These are phyloP conservation scores for Solanum chacoense DNA, from an alignment of 305 asterid species.

Conservation along the genomic window DNA sequence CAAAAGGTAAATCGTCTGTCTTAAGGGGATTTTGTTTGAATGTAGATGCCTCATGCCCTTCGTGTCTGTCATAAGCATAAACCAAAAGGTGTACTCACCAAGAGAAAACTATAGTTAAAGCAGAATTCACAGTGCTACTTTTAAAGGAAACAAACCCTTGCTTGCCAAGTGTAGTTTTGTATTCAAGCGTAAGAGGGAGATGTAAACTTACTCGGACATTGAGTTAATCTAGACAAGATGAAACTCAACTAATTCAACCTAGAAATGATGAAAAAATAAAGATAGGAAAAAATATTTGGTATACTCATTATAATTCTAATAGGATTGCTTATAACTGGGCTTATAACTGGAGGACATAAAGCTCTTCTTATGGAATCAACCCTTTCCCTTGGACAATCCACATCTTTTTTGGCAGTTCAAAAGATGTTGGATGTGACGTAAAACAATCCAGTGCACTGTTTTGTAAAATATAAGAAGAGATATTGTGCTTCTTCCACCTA, in stretches of 20 bases:
- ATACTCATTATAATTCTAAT: neutral
- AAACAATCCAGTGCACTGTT: neutral
- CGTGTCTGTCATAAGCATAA: conserved; percentile 35
- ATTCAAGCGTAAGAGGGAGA: neutral
- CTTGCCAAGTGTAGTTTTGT: neutral
- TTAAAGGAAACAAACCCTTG: neutral
- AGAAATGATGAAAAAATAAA: neutral
- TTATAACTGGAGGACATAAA: too few relatives aligned
- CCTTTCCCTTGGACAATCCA: neutral
- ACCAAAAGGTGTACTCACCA: neutral
- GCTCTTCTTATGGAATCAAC: too few relatives aligned
- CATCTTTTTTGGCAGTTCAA: neutral
- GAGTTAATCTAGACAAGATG: conserved; percentile 5
- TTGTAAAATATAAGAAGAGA: neutral
- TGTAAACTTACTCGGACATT: conserved; percentile 49
- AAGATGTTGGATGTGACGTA: neutral
- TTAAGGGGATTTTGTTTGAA: conserved; percentile 89
- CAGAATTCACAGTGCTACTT: neutral
- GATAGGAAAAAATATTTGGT: neutral
- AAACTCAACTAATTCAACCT: neutral
- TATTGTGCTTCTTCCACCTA: neutral
- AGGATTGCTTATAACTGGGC: neutral
- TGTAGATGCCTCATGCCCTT: conserved; percentile 87
- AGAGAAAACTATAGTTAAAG: neutral
- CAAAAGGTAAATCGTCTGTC: neutral